These are phyloP conservation scores for Trichophyton equinum DNA, from an alignment of 2,329 filamentous ascomycete genomes.

Conservation along the genomic window DNA sequence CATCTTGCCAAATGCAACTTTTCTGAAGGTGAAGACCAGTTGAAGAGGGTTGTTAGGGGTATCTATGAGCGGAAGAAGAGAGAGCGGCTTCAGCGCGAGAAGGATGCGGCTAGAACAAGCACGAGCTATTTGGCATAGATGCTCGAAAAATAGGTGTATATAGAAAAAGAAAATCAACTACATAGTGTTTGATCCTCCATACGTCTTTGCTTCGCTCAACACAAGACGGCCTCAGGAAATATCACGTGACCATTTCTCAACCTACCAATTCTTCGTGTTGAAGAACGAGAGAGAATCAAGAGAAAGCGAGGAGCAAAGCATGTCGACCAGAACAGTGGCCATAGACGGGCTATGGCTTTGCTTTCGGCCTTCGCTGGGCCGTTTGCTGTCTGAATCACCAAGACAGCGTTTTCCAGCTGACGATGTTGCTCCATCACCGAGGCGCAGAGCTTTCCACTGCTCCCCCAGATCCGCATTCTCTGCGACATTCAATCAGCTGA, in stretches of 20 bases:
- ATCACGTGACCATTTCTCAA: neutral
- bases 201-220: too few species aligned
- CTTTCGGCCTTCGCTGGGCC: conserved; percentile 28
- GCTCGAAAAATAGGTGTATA: neutral
- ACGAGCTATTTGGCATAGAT: neutral
- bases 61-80: conserved; percentile 88
- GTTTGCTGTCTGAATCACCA: neutral
- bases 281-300: neutral
- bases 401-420: neutral
- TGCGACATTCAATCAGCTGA: neutral
- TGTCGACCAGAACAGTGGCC: conserved; percentile 23
- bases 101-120: conserved; percentile 6
- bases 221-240: neutral
- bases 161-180: neutral
- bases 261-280: too few species aligned
- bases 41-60: conserved; percentile 64
- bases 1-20: conserved; percentile 77
- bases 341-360: conserved; percentile 32
- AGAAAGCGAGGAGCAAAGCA: neutral
- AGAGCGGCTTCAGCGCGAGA: conserved; percentile 38
- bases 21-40: conserved; percentile 64
- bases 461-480: neutral
- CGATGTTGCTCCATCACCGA: neutral
- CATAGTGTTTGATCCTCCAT: neutral
- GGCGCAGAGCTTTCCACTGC: neutral